Evolutionary conservation across 495 filamentous ascomycete genomes (phyloP).

Genomic region (Cladorrhinum samala): DNA sequence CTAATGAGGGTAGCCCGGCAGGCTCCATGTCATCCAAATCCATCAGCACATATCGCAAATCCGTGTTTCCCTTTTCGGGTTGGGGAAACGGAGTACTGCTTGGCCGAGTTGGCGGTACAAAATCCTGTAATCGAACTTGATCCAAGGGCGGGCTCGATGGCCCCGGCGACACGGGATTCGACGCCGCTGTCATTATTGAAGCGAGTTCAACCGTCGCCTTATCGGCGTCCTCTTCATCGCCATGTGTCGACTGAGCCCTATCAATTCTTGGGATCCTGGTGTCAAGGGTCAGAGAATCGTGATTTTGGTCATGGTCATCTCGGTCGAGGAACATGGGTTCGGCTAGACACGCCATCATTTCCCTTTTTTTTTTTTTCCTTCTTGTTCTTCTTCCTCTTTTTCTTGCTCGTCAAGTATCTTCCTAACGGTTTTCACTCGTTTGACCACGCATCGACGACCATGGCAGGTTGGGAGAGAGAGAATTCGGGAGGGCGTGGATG

Average conservation of each 20-base stretch:
- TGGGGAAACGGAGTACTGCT: slow-evolving; percentile 54
- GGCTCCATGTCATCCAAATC: slow-evolving; percentile 21
- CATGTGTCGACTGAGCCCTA: slow-evolving; percentile 22
- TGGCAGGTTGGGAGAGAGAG: slow-evolving; percentile 14
- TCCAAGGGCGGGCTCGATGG: slow-evolving; percentile 48
- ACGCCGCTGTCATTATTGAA: slow-evolving; percentile 46
- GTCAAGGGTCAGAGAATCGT: slow-evolving; percentile 26
- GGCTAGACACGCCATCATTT: slow-evolving; percentile 1
- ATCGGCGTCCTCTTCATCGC: slow-evolving; percentile 31
- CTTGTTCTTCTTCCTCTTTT: background rate
- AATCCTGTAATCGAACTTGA: slow-evolving; percentile 39
- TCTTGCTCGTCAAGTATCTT: background rate
- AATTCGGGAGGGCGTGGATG: background rate
- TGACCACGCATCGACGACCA: slow-evolving; percentile 18
- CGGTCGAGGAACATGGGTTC: slow-evolving; percentile 17
- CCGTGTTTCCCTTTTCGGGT: slow-evolving; percentile 39
- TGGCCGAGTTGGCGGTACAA: slow-evolving; percentile 47
- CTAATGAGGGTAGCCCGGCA: slow-evolving; percentile 12
- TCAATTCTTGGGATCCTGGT: slow-evolving; percentile 21
- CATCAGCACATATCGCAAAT: slow-evolving; percentile 30
- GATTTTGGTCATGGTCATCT: slow-evolving; percentile 1
- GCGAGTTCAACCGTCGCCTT: slow-evolving; percentile 39
- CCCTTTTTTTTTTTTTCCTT: slow-evolving; percentile 13
- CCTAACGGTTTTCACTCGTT: slow-evolving; percentile 12
- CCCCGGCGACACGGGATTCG: slow-evolving; percentile 48